These are phyloP conservation scores for Backusella tuberculispora DNA, from an alignment of 192 early-diverging fungal species.

Conservation along the genomic window DNA sequence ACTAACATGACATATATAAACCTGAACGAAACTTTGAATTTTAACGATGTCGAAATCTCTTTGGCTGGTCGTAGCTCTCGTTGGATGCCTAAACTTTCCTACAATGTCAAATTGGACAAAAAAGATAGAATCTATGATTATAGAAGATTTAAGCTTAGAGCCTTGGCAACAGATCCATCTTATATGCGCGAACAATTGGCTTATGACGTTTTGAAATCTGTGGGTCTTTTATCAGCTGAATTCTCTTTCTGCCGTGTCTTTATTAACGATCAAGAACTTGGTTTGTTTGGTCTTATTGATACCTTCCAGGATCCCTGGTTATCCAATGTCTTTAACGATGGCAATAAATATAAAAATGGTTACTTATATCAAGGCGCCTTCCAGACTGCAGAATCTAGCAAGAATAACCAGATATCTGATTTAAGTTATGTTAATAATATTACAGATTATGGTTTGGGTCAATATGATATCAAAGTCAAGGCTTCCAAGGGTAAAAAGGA, in stretches of 20 bases:
- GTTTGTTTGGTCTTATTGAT: constrained; percentile 50
- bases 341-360: constrained; percentile 31
- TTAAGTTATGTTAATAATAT: constrained; percentile 3
- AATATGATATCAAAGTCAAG: constrained; percentile 26
- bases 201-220: constrained; percentile 23
- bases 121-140: constrained; percentile 22
- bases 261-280: constrained; percentile 43
- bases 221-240: constrained; percentile 19
- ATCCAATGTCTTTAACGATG: constrained; percentile 38
- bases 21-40: not conserved
- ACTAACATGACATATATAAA: constrained; percentile 30
- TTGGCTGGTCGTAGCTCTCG: constrained; percentile 32
- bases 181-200: constrained; percentile 36
- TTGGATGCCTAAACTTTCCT: constrained; percentile 33
- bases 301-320: constrained; percentile 48
- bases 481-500: constrained; percentile 11
- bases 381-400: not conserved
- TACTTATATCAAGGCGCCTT: constrained; percentile 24
- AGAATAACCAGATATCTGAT: not conserved
- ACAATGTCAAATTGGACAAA: constrained; percentile 35
- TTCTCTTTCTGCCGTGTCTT: constrained; percentile 36
- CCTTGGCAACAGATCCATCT: constrained; percentile 31
- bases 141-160: constrained; percentile 30
- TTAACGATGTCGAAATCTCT: constrained; percentile 5
- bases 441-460: constrained; percentile 14